A percentile compares a stretch with the other conserved stretches of the same genome.
Evolutionary conservation across 176 grass and related monocot genomes (phyloP).

Genomic region (Raddia distichophylla): DNA sequence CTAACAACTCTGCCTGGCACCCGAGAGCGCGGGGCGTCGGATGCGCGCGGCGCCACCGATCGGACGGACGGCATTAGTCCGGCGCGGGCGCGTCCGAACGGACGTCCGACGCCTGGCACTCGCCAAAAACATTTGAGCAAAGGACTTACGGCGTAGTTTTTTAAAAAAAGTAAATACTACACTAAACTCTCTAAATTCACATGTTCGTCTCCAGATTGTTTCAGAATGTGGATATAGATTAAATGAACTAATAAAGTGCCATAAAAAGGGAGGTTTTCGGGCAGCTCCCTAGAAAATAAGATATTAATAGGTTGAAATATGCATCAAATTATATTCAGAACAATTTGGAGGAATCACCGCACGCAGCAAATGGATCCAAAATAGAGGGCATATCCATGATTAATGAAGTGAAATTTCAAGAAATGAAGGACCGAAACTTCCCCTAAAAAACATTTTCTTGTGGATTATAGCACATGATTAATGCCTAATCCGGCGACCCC

Average conservation of each 20-base stretch:
- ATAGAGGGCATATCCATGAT: background rate
- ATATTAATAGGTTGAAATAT: background rate
- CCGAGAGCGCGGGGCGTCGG: too few relatives aligned
- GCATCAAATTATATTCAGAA: background rate
- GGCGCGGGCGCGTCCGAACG: too few relatives aligned
- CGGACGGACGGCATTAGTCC: too few relatives aligned
- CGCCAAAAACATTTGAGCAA: constrained; percentile 23
- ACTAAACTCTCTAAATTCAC: constrained; percentile 12
- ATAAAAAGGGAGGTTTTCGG: background rate
- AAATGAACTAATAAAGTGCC: constrained; percentile 9
- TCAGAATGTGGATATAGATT: constrained; percentile 2
- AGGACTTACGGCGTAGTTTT: constrained; percentile 15
- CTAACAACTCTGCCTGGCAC: too few relatives aligned
- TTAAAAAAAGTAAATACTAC: too few relatives aligned
- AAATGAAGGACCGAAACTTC: background rate
- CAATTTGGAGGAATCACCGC: background rate
- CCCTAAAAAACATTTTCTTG: background rate
- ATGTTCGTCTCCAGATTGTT: constrained; percentile 10
- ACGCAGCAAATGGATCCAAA: background rate
- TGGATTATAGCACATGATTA: background rate
- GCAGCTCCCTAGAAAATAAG: constrained; percentile 17
- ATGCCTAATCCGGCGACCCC: too few relatives aligned
- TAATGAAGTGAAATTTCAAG: background rate
- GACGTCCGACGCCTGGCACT: too few relatives aligned
- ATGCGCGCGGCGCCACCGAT: too few relatives aligned